Percentiles rank a stretch among this genome's conserved stretches.
phyloP scores from a whole-genome alignment of 768 basidiomycete genomes.

The Boletus subcaerulescens region DNA sequence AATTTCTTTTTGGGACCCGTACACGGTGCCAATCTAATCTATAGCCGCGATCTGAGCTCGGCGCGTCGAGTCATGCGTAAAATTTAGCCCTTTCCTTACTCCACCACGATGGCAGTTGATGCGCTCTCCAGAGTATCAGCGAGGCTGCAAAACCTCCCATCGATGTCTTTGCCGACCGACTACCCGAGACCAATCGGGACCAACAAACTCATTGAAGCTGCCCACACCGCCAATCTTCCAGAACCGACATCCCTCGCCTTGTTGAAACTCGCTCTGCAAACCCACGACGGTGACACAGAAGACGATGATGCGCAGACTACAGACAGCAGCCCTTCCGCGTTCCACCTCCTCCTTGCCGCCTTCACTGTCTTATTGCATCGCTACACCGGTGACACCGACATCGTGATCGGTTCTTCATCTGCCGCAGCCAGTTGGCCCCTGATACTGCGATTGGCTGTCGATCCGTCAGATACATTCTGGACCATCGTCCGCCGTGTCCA shows the following conservation, averaged over 20 bases:
- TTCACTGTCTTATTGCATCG: slow-evolving; percentile 89
- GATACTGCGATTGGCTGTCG: slow-evolving; percentile 77
- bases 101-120: slow-evolving; percentile 26
- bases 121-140: slow-evolving; percentile 53
- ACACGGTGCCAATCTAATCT: too few relatives aligned
- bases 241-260: slow-evolving; percentile 73
- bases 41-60: too few relatives aligned
- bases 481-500: slow-evolving; percentile 83
- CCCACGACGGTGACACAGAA: slow-evolving; percentile 48
- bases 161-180: slow-evolving; percentile 91
- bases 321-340: slow-evolving; percentile 66
- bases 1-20: too few relatives aligned
- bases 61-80: too few relatives aligned
- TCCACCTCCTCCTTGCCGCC: slow-evolving; percentile 89
- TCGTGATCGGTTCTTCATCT: slow-evolving; percentile 88
- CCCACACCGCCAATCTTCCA: slow-evolving; percentile 67
- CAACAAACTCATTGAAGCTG: slow-evolving; percentile 82
- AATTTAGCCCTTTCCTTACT: too few relatives aligned
- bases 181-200: slow-evolving; percentile 80
- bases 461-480: slow-evolving; percentile 87
- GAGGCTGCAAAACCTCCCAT: slow-evolving; percentile 78
- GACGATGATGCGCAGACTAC: slow-evolving; percentile 46
- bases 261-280: slow-evolving; percentile 76
- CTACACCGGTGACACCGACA: slow-evolving; percentile 93
- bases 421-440: slow-evolving; percentile 73